These are phyloP conservation scores for Ziziphus jujuba DNA, from an alignment of 306 rosid genomes.

Conservation along the genomic window DNA sequence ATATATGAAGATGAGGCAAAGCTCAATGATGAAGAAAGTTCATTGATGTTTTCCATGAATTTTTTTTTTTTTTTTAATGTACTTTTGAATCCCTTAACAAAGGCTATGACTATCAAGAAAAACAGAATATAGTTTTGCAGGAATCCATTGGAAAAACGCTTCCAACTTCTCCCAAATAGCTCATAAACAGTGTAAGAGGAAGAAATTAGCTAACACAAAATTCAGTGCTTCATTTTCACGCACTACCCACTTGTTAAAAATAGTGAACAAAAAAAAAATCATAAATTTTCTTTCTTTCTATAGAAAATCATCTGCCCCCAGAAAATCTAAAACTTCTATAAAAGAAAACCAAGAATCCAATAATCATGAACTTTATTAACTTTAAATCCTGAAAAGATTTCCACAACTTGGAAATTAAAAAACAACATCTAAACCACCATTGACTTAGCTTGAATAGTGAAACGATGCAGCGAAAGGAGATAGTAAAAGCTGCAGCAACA, in stretches of 20 bases:
- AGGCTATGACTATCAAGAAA: conserved; percentile 25
- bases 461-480: conserved; percentile 15
- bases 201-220: neutral
- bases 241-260: conserved; percentile 9
- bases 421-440: conserved; percentile 19
- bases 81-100: neutral
- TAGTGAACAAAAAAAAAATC: neutral
- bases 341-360: neutral
- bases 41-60: conserved; percentile 64
- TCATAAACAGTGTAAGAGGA: conserved; percentile 5
- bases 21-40: conserved; percentile 72
- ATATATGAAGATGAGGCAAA: conserved; percentile 68
- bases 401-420: neutral
- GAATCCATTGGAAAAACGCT: neutral
- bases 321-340: neutral
- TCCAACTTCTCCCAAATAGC: neutral
- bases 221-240: conserved; percentile 1
- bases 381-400: neutral
- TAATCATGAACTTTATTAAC: neutral
- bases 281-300: neutral
- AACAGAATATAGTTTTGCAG: conserved; percentile 9
- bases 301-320: conserved; percentile 15
- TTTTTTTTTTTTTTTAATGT: too few relatives aligned
- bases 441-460: neutral
- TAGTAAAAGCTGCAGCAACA: conserved; percentile 25